These are phyloP conservation scores for Magnaporthales sp. DNA, from an alignment of 2,329 filamentous ascomycete species.

Conservation along the genomic window DNA sequence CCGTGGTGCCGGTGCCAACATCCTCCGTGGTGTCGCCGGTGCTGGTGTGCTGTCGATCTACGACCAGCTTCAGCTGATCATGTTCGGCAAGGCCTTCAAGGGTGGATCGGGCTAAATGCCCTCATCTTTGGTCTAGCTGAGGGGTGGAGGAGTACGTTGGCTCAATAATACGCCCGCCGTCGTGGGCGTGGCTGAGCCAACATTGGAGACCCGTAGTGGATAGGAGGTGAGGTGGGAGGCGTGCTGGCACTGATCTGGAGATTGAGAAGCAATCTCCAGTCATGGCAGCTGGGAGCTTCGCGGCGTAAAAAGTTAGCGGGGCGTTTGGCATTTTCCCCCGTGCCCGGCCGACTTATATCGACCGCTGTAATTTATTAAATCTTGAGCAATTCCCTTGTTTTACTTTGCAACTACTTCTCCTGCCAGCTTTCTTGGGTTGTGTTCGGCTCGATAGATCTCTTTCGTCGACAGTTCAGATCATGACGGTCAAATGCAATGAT, in stretches of 20 bases:
- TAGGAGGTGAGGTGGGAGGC: constrained; percentile 34
- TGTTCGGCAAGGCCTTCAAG: constrained; percentile 99
- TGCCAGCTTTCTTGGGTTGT: constrained; percentile 24
- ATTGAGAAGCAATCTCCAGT: background rate
- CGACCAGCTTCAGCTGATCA: constrained; percentile 96
- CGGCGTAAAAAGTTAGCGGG: constrained; percentile 14
- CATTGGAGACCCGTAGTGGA: constrained; percentile 26
- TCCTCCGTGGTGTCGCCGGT: constrained; percentile 99
- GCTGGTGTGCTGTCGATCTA: constrained; percentile 99
- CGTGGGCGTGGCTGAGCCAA: constrained; percentile 6
- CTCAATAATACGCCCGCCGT: constrained; percentile 22
- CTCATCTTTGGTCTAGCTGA: background rate
- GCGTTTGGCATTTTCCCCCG: constrained; percentile 28
- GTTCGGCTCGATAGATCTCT: constrained; percentile 28
- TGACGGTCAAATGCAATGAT: constrained; percentile 8
- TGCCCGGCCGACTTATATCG: constrained; percentile 38
- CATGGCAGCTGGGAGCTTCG: constrained; percentile 18
- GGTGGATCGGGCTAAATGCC: constrained; percentile 36
- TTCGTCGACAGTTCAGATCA: constrained; percentile 4
- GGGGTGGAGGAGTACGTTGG: constrained; percentile 15
- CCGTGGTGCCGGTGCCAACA: constrained; percentile 99
- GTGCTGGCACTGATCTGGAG: background rate
- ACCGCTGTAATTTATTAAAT: constrained; percentile 56
- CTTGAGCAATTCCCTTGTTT: constrained; percentile 46
- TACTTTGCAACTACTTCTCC: constrained; percentile 25